phyloP scores from a whole-genome alignment of 2,329 filamentous ascomycete species.

The Aureobasidium uvarum region DNA sequence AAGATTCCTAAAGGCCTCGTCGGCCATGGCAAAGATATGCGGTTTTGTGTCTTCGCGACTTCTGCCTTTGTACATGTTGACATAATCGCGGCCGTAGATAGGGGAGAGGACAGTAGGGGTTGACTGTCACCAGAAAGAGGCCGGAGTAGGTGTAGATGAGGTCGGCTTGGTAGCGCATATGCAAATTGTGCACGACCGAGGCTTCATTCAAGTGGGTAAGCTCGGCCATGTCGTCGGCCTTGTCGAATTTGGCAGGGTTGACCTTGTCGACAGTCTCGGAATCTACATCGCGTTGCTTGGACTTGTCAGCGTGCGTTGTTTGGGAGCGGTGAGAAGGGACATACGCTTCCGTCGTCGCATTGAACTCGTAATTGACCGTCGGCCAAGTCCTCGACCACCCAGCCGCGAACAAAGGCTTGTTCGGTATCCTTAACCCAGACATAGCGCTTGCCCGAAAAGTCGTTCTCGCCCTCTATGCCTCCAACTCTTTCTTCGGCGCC shows the following conservation, averaged over 20 bases:
- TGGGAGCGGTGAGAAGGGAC: slow-evolving; percentile 38
- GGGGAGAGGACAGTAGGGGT: slow-evolving; percentile 94
- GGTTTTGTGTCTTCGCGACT: slow-evolving; percentile 92
- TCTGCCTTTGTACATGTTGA: slow-evolving; percentile 96
- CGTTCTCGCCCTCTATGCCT: slow-evolving; percentile 93
- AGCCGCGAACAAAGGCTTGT: slow-evolving; percentile 85
- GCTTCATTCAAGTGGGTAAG: slow-evolving; percentile 97
- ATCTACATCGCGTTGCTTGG: slow-evolving; percentile 82
- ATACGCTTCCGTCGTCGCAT: slow-evolving; percentile 85
- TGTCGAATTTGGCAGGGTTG: slow-evolving; percentile 99
- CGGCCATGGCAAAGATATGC: slow-evolving; percentile 96
- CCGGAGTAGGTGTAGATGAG: slow-evolving; percentile 98
- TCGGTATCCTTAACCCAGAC: slow-evolving; percentile 92
- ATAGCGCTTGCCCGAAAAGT: slow-evolving; percentile 98
- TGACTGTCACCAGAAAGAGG: slow-evolving; percentile 93
- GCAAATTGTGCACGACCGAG: slow-evolving; percentile 94
- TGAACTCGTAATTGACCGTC: slow-evolving; percentile 75
- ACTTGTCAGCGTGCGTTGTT: slow-evolving; percentile 30
- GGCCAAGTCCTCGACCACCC: slow-evolving; percentile 78
- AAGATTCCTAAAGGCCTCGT: slow-evolving; percentile 91
- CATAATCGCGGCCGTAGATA: slow-evolving; percentile 94
- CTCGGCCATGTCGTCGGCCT: slow-evolving; percentile 98
- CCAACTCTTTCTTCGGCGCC: slow-evolving; percentile 55
- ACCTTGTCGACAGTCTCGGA: slow-evolving; percentile 93
- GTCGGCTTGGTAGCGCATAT: slow-evolving; percentile 92